Base-by-base conservation (phyloP, 768 basidiomycete species). In the Cyathus striatus region DNA sequence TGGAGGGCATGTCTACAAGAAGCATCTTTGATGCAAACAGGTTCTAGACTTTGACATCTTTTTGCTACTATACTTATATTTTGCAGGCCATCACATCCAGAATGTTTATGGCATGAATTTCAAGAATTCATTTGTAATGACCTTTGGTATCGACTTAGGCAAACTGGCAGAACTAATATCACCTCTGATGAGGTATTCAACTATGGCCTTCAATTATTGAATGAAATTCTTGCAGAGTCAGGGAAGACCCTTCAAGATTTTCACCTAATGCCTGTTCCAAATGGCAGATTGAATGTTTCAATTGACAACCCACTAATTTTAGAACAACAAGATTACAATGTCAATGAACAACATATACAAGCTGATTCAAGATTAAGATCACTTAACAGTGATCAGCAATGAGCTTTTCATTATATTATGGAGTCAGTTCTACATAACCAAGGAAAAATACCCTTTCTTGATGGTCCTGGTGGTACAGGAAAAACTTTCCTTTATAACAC, bases 401-500 rank as follows among this genome's bases (percentile, higher is more conserved):
- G 3, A n/a, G 61, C 62, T 2, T 69, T 56, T 52, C 40, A 67
- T 33, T 20, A 17, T 0, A 59, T 72, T 23, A 40, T 59, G 1
- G 10, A 51, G 2, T 52, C 66, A 24, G 62, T 64, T 3, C 32
- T 46, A 3, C 20, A 49, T 20, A 30, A 54, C 4, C 4, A 18
- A 2, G 54, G 55, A 4, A 24, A 50, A 34, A 20, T 30, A 6
- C 68, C 72, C 55, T 76, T 73, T 44, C 46, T 75, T 13, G 48
- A 72, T 60, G 65, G 73, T 4, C 55, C 68, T 24, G 73, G 66
- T 14, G 73, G 73, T 0, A 61, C 61, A 23, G 73, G 75, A 4
- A 76, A 75, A 45, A 75, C 74, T 0, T 75, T 57, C 56, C 50
- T 72, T 0, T 74, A 67, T 44, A 67, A 66, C 23, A 63, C 68